Base-by-base conservation (phyloP, 257 asterid genomes). In the Plantago ovata region DNA sequence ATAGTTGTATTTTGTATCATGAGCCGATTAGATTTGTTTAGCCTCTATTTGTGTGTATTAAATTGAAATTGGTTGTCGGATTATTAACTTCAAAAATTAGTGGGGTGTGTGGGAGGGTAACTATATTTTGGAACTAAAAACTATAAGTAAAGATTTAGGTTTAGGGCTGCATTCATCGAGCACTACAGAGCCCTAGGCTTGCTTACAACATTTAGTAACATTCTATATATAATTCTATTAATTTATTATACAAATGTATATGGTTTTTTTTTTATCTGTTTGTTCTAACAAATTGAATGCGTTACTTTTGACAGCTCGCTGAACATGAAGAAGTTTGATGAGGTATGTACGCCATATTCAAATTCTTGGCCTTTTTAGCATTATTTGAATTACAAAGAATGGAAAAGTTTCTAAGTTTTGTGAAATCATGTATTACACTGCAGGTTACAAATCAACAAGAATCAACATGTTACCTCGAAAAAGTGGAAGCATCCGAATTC, bases 161-260 rank as follows among this genome's bases (percentile, higher is more conserved):
- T n/a, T n/a, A n/a, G n/a, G n/a, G n/a, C n/a, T n/a, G 97, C 92
- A 32, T 89, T 84, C 84, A 92, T 93, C 44, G 98, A 93, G 62
- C 91, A 89, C 44, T 86, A 89, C 41, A 75, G 86, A 47, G 98
- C 97, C 63, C 95, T 93, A 45, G 90, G 95, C 48, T 72, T 93
- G 62, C 89, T 93, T 0, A 86, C 66, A 61, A 93, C 81, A 18
- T 93, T 79, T 87, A 93, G 97, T 97, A 81, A 24, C 15, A 6
- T n/a, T n/a, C n/a, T n/a, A n/a, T n/a, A n/a, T n/a, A n/a, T n/a
- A n/a, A n/a, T n/a, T n/a, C n/a, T n/a, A n/a, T n/a, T n/a, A n/a
- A n/a, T n/a, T n/a, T n/a, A n/a, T n/a, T n/a, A n/a, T n/a, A n/a
- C n/a, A n/a, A n/a, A n/a, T 44, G 49, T 22, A 51, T n/a, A 15